Evolutionary conservation across 352 stramenopile species (phyloP).

Genomic region (Pythium sukuiense): DNA sequence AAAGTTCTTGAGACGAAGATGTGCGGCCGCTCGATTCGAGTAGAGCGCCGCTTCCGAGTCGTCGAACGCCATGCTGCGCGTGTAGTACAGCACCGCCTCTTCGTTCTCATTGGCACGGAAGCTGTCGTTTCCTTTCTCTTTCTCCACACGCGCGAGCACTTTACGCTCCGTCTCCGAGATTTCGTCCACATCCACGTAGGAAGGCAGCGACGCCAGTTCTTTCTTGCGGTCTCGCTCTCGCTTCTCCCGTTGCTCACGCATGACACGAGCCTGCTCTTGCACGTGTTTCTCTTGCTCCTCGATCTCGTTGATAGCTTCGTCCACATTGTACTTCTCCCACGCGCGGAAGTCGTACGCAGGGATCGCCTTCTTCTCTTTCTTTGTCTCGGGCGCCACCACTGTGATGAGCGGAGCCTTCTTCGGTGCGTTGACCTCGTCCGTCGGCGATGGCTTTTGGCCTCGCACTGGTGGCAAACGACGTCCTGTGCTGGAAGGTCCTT

Average conservation of each 20-base stretch:
- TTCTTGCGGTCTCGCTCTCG: conserved; percentile 46
- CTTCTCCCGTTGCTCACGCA: conserved; percentile 38
- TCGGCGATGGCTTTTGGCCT: conserved; percentile 31
- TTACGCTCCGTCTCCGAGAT: conserved; percentile 51
- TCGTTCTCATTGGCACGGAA: conserved; percentile 87
- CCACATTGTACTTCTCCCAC: conserved; percentile 92
- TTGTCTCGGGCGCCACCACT: conserved; percentile 7
- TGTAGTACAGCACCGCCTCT: conserved; percentile 87
- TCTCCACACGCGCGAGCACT: conserved; percentile 76
- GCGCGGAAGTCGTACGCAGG: conserved; percentile 89
- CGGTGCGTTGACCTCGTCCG: not conserved
- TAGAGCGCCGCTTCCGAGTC: conserved; percentile 77
- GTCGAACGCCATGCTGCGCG: conserved; percentile 83
- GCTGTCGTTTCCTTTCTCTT: conserved; percentile 94
- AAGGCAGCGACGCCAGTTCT: conserved; percentile 58
- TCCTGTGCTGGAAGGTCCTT: conserved; percentile 19
- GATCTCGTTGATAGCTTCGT: conserved; percentile 72
- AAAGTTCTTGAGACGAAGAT: conserved; percentile 84
- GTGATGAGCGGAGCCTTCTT: conserved; percentile 18
- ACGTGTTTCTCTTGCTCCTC: conserved; percentile 51
- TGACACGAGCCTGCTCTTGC: conserved; percentile 36
- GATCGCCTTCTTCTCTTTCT: conserved; percentile 42
- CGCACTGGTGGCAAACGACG: conserved; percentile 51
- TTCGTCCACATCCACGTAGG: conserved; percentile 54
- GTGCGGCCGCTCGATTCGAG: conserved; percentile 84